Conservation (phyloP, 2,329 filamentous ascomycete species). For the Cadophora malorum region DNA sequence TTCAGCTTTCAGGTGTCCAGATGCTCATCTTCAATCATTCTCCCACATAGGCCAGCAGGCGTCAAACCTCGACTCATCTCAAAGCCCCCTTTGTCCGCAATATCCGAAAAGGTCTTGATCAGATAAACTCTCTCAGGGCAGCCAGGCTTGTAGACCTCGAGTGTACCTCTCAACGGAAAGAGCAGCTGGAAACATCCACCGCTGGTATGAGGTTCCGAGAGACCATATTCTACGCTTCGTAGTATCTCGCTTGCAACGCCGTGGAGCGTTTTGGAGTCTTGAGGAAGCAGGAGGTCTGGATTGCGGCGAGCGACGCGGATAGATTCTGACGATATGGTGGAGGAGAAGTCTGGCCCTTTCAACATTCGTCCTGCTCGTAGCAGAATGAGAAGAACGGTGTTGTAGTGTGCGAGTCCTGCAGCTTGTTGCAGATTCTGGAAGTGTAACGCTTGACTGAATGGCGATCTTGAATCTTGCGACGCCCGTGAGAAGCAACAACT, state of each 20-base stretch:
- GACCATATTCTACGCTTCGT: conserved; percentile 20
- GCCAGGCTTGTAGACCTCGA: conserved; percentile 28
- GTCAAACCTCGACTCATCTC: conserved; percentile 27
- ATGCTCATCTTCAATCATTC: conserved; percentile 24
- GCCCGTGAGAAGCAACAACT: conserved; percentile 19
- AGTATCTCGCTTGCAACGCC: conserved; percentile 28
- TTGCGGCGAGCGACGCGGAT: conserved; percentile 23
- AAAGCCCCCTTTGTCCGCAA: conserved; percentile 32
- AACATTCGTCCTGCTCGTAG: conserved; percentile 19
- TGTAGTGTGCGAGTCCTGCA: conserved; percentile 27
- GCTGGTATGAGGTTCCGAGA: conserved; percentile 24
- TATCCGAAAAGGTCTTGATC: conserved; percentile 21
- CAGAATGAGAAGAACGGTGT: conserved; percentile 25
- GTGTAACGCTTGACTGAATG: conserved; percentile 23
- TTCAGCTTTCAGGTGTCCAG: not conserved
- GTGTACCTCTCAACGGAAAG: conserved; percentile 26
- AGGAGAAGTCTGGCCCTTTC: conserved; percentile 2
- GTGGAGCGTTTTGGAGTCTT: conserved; percentile 30
- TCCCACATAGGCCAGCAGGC: conserved; percentile 23
- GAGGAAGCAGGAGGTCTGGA: conserved; percentile 27
- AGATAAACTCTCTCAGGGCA: conserved; percentile 28
- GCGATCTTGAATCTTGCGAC: conserved; percentile 22
- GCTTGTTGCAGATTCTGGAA: conserved; percentile 22
- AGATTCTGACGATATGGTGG: not conserved
- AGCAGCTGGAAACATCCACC: conserved; percentile 30